Base-by-base conservation (phyloP, 2,329 filamentous ascomycete genomes). In the Fonsecaea pugnacius region DNA sequence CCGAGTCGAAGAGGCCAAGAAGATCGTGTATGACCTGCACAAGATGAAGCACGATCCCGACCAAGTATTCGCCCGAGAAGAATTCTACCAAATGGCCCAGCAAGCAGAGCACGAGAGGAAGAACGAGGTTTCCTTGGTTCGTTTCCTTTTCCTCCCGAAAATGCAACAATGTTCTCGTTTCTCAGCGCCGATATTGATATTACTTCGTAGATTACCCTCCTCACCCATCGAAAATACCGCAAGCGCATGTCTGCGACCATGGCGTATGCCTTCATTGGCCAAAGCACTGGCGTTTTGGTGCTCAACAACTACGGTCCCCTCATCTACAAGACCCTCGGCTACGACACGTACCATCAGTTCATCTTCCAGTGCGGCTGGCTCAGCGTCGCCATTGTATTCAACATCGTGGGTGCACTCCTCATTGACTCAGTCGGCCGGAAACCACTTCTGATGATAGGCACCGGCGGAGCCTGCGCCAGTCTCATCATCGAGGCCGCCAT, bases 371-470 rank as follows among this genome's bases (percentile, higher is more conserved):
- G 46, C 48, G 65, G 65, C 9, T 67, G 62, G 62, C 53, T 67
- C 38, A 36, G 58, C 9, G 35, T 67, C 10, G 65, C 53, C 30
- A 46, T 65, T 27, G 24, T 67, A 14, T 54, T 21, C 9, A 64
- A 64, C 38, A 8, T 60, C 6, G 7, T 67, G 14, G 65, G 65
- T 2, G 65, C 65, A 21, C 18, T 64, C 3, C 56, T 67, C n/a
- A 58, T 64, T 58, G 65, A 67, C 43, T 51, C 36, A 30, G 51
- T 46, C 6, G 72, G 72, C 24, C 67, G 71, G 16, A 68, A 69
- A 9, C 73, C 72, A 2, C 66, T 73, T 2, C 62, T 74, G 1
- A 58, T 71, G n/a, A 65, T 71, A 32, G 70, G 72, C 53, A 16
- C 65, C 27, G 54, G 27, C 12, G 62, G 63, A 7, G 57, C 50